These are phyloP conservation scores for Hyphopichia homilentoma DNA, from an alignment of 805 yeast genomes.

Conservation along the genomic window DNA sequence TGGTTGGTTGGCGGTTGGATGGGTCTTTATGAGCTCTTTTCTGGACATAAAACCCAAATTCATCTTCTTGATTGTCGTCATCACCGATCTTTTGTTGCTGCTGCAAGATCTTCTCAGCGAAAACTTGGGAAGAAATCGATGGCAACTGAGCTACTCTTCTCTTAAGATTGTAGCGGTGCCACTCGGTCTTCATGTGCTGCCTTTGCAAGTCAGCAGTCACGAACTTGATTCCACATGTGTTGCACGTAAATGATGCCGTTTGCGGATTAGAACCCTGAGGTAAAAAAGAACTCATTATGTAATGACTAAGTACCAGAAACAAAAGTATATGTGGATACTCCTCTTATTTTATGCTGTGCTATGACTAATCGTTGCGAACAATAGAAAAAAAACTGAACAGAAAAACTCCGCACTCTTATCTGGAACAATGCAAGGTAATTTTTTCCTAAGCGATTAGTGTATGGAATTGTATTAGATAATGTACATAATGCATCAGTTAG, in stretches of 20 bases:
- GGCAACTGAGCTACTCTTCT: slow-evolving; percentile 54
- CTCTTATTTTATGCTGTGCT: too few relatives aligned
- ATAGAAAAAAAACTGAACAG: too few relatives aligned
- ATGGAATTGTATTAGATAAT: too few relatives aligned
- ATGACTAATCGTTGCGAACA: too few relatives aligned
- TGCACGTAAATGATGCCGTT: slow-evolving; percentile 31
- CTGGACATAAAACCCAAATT: slow-evolving; percentile 47
- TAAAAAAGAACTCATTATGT: slow-evolving; percentile 13
- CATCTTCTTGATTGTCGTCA: slow-evolving; percentile 41
- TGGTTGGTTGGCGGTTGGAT: slow-evolving; percentile 2
- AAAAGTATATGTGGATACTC: too few relatives aligned
- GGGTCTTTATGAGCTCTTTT: slow-evolving; percentile 6
- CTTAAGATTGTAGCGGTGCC: slow-evolving; percentile 45
- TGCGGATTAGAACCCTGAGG: slow-evolving; percentile 21
- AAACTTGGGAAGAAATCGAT: slow-evolving; percentile 63
- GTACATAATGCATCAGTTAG: slow-evolving; percentile 4
- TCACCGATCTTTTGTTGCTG: slow-evolving; percentile 13
- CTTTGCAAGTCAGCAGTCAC: slow-evolving; percentile 36
- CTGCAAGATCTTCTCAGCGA: slow-evolving; percentile 62
- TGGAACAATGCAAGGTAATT: too few relatives aligned
- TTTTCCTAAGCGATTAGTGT: too few relatives aligned
- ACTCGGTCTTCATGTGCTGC: slow-evolving; percentile 41
- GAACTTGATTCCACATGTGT: slow-evolving; percentile 38
- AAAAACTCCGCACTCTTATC: too few relatives aligned
- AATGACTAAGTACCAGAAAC: too few relatives aligned